A percentile compares a stretch with the other conserved stretches of the same genome.
These are phyloP conservation scores for Lunularia cruciata DNA, from an alignment of 225 moss, liverwort and hornwort genomes.

Conservation along the genomic window DNA sequence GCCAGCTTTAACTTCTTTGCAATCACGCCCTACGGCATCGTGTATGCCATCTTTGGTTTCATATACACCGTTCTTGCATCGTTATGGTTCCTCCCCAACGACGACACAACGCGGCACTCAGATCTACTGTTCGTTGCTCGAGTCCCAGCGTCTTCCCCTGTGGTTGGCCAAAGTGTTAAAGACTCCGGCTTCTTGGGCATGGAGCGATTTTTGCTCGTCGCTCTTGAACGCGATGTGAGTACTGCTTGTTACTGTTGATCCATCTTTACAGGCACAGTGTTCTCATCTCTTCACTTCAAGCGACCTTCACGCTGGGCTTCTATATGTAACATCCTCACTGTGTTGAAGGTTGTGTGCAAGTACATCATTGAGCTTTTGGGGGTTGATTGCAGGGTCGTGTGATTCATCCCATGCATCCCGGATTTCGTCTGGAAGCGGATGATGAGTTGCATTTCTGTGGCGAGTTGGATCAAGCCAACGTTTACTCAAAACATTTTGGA, in stretches of 20 bases:
- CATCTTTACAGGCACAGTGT: background rate
- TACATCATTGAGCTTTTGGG: no score
- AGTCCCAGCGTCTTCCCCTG: background rate
- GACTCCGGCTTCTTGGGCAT: background rate
- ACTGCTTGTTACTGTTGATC: background rate
- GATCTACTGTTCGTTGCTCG: constrained; percentile 1
- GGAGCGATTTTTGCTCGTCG: constrained; percentile 5
- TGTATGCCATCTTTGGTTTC: constrained; percentile 14
- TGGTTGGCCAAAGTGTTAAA: background rate
- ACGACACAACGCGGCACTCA: constrained; percentile 1
- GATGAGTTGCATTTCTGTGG: constrained; percentile 9
- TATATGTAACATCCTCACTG: no score
- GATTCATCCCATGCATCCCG: background rate
- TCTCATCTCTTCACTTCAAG: no score
- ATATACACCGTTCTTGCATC: background rate
- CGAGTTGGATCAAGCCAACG: constrained; percentile 4
- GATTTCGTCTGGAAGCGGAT: background rate
- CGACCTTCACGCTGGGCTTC: no score
- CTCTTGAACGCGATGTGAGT: background rate
- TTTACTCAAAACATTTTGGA: background rate
- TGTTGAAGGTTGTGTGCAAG: no score
- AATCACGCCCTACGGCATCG: background rate
- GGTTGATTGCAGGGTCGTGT: background rate
- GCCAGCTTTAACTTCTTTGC: background rate
- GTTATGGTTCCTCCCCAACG: constrained; percentile 6